A percentile compares a stretch with the other conserved stretches of the same genome.
Conservation (phyloP, 768 basidiomycete genomes). For the Hydnomerulius pinastri region DNA sequence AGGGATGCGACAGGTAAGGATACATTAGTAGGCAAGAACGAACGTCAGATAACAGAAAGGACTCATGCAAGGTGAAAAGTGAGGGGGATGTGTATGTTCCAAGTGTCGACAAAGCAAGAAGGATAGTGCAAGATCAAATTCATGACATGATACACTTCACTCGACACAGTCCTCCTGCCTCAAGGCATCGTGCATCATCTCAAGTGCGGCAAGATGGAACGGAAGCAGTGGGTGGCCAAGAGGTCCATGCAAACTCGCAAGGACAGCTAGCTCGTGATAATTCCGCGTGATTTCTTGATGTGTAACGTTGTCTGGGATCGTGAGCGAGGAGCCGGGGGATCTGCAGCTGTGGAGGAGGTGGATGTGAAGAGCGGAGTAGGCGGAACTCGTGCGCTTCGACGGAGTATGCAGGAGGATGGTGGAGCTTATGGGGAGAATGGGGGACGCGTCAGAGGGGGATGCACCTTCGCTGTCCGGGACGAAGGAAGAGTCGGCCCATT, state of each 20-base stretch:
- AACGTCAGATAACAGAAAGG: conserved; percentile 6
- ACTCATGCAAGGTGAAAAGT: background rate
- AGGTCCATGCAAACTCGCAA: conserved; percentile 47
- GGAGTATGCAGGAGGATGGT: conserved; percentile 60
- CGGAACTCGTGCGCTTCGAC: conserved; percentile 39
- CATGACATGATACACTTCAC: conserved; percentile 14
- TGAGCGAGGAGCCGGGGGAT: conserved; percentile 41
- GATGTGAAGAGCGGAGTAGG: conserved; percentile 55
- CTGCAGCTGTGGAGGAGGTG: conserved; percentile 58
- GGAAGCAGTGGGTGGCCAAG: conserved; percentile 58
- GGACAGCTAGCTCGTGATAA: conserved; percentile 68
- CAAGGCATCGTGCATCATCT: conserved; percentile 54
- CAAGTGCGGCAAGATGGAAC: conserved; percentile 73
- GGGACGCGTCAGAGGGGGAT: conserved; percentile 30
- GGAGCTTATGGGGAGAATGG: conserved; percentile 56
- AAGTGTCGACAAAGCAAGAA: conserved; percentile 15
- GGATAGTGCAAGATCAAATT: background rate
- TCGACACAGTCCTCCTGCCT: conserved; percentile 27
- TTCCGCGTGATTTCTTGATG: conserved; percentile 63
- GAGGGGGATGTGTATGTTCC: background rate
- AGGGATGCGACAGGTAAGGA: conserved; percentile 27
- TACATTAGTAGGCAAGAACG: conserved; percentile 24
- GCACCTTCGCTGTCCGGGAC: conserved; percentile 34
- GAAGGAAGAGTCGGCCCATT: conserved; percentile 28
- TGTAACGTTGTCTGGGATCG: conserved; percentile 33